Evolutionary conservation across 2,329 filamentous ascomycete genomes (phyloP).

Genomic region (Aspergillus sp.): DNA sequence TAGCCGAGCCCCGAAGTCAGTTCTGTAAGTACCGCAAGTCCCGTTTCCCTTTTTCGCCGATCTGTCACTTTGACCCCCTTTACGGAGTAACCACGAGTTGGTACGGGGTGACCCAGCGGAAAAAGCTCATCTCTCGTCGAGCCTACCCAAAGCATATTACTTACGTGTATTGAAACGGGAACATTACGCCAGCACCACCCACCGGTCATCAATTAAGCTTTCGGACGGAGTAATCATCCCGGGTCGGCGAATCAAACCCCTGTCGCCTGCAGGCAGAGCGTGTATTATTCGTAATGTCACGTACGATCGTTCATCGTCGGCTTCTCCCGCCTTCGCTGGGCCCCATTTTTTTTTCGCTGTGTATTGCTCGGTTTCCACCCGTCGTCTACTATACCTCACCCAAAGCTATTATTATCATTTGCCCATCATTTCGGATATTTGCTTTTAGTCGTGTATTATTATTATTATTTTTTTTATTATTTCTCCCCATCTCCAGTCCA

Average conservation of each 20-base stretch:
- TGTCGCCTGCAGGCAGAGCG: constrained; percentile 2
- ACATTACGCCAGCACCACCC: too few relatives aligned
- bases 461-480: background rate
- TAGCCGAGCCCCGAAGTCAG: background rate
- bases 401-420: too few relatives aligned
- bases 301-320: constrained; percentile 1
- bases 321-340: constrained; percentile 1
- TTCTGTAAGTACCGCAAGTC: background rate
- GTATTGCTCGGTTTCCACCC: too few relatives aligned
- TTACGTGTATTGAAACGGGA: background rate
- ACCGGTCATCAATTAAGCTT: constrained; percentile 21
- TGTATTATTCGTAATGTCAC: background rate
- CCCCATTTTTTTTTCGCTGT: too few relatives aligned
- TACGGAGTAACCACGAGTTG: too few relatives aligned
- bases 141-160: constrained; percentile 9
- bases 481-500: background rate
- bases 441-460: too few relatives aligned
- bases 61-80: background rate
- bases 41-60: background rate
- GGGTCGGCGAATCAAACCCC: constrained; percentile 1
- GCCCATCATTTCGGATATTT: too few relatives aligned
- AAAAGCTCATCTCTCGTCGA: constrained; percentile 6
- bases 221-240: constrained; percentile 14
- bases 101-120: too few relatives aligned
- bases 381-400: too few relatives aligned